phyloP scores from a whole-genome alignment of 441 rosid species.

The Aleurites moluccanus region DNA sequence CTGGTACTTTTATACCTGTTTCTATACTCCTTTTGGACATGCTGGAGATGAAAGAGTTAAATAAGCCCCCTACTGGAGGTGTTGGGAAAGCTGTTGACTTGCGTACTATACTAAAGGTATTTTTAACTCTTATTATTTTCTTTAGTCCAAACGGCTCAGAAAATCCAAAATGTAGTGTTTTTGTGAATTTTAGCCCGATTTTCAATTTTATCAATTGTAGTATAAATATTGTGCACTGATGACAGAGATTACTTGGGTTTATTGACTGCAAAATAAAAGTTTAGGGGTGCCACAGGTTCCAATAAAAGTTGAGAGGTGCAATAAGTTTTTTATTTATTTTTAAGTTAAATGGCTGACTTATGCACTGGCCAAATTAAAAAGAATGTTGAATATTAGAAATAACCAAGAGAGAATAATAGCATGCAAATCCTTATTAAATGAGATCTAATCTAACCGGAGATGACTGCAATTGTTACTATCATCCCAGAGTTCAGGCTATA shows the following conservation, averaged over 20 bases:
- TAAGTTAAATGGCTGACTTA: too few relatives aligned
- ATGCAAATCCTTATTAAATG: background rate
- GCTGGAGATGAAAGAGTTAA: conserved; percentile 96
- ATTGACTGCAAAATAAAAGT: too few relatives aligned
- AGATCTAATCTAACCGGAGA: background rate
- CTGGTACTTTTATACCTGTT: too few relatives aligned
- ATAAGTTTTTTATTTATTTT: too few relatives aligned
- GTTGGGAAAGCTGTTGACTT: conserved; percentile 87
- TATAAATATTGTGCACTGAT: background rate
- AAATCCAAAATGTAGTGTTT: too few relatives aligned
- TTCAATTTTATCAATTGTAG: background rate
- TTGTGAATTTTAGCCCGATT: background rate
- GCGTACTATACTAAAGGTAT: conserved; percentile 69
- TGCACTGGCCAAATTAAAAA: background rate
- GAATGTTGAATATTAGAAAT: background rate
- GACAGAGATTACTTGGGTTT: too few relatives aligned
- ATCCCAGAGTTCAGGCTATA: background rate
- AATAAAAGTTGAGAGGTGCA: too few relatives aligned
- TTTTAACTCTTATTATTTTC: background rate
- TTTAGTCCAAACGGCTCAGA: too few relatives aligned
- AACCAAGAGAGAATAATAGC: background rate
- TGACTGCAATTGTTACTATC: background rate
- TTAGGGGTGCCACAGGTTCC: too few relatives aligned
- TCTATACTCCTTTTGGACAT: conserved; percentile 91
- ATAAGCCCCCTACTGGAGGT: conserved; percentile 82